phyloP scores from a whole-genome alignment of 192 early-diverging fungal species.

The Piromyces sp. region DNA sequence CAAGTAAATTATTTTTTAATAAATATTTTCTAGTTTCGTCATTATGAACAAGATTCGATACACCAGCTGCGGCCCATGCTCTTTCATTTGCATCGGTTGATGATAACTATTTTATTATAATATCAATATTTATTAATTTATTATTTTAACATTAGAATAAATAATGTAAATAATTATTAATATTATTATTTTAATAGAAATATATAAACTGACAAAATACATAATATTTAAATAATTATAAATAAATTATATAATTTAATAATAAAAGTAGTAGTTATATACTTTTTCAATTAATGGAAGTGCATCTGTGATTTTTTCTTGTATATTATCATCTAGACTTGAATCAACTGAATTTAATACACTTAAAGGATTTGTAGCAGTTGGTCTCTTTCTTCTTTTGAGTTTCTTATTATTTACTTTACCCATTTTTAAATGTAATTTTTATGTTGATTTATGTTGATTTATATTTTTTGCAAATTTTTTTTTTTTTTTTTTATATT shows the following conservation, averaged over 20 bases:
- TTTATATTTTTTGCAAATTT: not conserved
- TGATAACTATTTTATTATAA: constrained; percentile 40
- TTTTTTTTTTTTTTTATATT: not conserved
- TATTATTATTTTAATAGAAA: no score
- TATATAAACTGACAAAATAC: no score
- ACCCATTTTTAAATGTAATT: not conserved
- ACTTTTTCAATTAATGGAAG: not conserved
- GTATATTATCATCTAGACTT: not conserved
- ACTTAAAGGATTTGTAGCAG: not conserved
- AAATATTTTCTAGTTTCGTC: constrained; percentile 54
- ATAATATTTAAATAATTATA: no score
- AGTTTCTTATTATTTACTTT: not conserved
- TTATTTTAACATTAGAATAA: not conserved
- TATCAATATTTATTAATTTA: not conserved
- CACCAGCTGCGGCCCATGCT: constrained; percentile 74
- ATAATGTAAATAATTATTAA: no score
- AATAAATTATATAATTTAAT: no score
- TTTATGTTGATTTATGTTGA: no score
- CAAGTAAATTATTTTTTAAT: constrained; percentile 50
- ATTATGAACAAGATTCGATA: constrained; percentile 57
- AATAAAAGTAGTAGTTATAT: not conserved
- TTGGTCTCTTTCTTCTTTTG: not conserved
- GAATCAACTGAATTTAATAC: not conserved
- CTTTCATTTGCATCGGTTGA: constrained; percentile 54
- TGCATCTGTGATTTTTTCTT: not conserved